phyloP scores from a whole-genome alignment of 139 green algal species.

The Coelastrella sp. region DNA sequence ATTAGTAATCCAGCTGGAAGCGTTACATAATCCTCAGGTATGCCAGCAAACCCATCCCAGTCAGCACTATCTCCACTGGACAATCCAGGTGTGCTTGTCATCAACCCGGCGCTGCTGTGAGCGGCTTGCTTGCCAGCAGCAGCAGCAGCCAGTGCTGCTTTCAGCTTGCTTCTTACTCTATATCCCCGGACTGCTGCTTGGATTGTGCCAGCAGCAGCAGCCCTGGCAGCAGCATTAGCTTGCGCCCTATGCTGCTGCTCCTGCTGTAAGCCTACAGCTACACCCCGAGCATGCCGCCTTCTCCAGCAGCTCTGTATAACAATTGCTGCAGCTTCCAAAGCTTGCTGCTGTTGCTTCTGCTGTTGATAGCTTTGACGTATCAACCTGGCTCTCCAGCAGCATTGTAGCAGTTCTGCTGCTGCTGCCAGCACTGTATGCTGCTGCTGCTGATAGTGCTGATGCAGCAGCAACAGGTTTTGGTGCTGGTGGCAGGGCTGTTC shows the following conservation, averaged over 20 bases:
- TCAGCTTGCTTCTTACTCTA: background rate
- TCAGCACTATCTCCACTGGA: too few species aligned
- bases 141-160: slow-evolving; percentile 18
- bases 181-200: slow-evolving; percentile 10
- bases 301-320: background rate
- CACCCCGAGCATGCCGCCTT: background rate
- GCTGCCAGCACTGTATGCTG: background rate
- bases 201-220: slow-evolving; percentile 26
- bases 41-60: background rate
- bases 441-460: slow-evolving; percentile 9
- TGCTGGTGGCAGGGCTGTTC: background rate
- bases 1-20: background rate
- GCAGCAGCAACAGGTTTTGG: slow-evolving; percentile 2
- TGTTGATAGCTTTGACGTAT: background rate
- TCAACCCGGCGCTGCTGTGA: background rate
- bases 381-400: slow-evolving; percentile 12
- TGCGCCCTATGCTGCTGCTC: background rate
- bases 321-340: background rate
- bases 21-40: slow-evolving; percentile 18
- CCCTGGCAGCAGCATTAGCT: too few species aligned
- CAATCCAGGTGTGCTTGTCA: too few species aligned
- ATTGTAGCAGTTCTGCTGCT: slow-evolving; percentile 11
- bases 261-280: background rate
- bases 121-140: background rate
- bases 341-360: background rate